Percentiles rank a stretch among this genome's conserved stretches.
Evolutionary conservation across 345 rosid species (phyloP).

Genomic region (Anastatica hierochuntica): DNA sequence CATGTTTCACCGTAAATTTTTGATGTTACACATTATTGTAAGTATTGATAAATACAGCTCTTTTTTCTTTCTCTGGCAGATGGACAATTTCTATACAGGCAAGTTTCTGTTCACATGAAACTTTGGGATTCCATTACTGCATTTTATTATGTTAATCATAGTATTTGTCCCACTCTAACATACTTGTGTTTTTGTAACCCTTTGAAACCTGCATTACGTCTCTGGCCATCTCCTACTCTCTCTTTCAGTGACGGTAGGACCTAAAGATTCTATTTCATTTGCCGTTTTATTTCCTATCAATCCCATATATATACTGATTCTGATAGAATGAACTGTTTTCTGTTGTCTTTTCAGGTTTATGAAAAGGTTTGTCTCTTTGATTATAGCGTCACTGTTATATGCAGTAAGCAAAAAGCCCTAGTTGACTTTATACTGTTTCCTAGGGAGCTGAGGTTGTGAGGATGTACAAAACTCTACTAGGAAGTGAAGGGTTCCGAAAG

Average conservation of each 20-base stretch:
- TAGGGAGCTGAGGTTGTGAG: conserved; percentile 99
- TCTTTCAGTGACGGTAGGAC: conserved; percentile 75
- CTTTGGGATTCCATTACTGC: not conserved
- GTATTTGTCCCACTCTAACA: conserved; percentile 9
- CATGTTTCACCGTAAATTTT: not conserved
- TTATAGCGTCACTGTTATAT: not conserved
- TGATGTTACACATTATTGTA: not conserved
- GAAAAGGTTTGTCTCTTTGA: conserved; percentile 59
- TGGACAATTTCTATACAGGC: conserved; percentile 99
- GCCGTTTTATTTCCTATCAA: not conserved
- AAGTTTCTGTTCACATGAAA: conserved; percentile 27
- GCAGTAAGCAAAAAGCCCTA: not conserved
- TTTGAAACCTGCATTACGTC: conserved; percentile 23
- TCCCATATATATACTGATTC: conserved; percentile 7
- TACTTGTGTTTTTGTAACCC: conserved; percentile 25
- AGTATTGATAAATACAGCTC: conserved; percentile 11
- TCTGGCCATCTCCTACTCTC: conserved; percentile 25
- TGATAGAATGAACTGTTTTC: conserved; percentile 13
- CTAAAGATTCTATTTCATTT: not conserved
- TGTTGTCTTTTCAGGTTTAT: conserved; percentile 57
- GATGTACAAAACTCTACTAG: conserved; percentile 98
- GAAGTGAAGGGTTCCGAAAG: conserved; percentile 85
- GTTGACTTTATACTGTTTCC: conserved; percentile 13
- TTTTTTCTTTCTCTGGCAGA: conserved; percentile 40
- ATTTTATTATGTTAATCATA: not conserved